Percentiles rank a stretch among this genome's conserved stretches.
phyloP scores from a whole-genome alignment of 2,329 filamentous ascomycete genomes.

The Knoxdaviesia capensis region DNA sequence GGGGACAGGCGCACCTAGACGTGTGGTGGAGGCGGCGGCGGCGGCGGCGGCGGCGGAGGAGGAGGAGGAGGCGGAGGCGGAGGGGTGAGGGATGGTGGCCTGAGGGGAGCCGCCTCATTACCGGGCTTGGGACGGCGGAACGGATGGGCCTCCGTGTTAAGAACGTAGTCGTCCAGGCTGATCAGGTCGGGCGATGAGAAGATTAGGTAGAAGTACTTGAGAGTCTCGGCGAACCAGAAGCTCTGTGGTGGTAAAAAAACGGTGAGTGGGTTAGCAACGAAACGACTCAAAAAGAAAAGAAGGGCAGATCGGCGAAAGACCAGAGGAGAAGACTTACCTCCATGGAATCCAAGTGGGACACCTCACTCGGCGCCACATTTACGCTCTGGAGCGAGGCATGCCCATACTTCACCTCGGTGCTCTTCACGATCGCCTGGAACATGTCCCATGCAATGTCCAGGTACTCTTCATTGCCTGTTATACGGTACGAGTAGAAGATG shows the following conservation, averaged over 20 bases:
- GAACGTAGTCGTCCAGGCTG: slow-evolving; percentile 46
- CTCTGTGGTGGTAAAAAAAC: slow-evolving; percentile 22
- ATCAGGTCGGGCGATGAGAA: slow-evolving; percentile 45
- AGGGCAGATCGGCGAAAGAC: slow-evolving; percentile 5
- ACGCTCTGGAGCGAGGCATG: slow-evolving; percentile 27
- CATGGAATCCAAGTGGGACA: slow-evolving; percentile 36
- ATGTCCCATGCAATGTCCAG: slow-evolving; percentile 32
- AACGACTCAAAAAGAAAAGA: slow-evolving; percentile 2
- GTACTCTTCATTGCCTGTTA: slow-evolving; percentile 24
- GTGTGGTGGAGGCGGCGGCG: background rate
- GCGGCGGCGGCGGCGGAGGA: background rate
- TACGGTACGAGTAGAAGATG: slow-evolving; percentile 31
- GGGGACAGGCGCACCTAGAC: too few species aligned
- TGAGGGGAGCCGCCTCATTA: too few species aligned
- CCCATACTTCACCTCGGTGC: slow-evolving; percentile 24
- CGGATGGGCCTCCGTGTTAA: slow-evolving; percentile 34
- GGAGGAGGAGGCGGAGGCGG: background rate
- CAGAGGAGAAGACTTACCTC: slow-evolving; percentile 19
- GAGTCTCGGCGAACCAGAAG: slow-evolving; percentile 54
- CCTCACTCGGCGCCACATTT: slow-evolving; percentile 12
- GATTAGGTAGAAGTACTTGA: slow-evolving; percentile 58
- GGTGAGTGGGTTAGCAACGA: slow-evolving; percentile 4
- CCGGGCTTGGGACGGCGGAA: slow-evolving; percentile 9
- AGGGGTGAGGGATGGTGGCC: background rate
- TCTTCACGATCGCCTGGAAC: slow-evolving; percentile 24